Percentiles rank a stretch among this genome's conserved stretches.
Conservation (phyloP, 2,329 filamentous ascomycete species). For the Aspergillus quadrilineatus region DNA sequence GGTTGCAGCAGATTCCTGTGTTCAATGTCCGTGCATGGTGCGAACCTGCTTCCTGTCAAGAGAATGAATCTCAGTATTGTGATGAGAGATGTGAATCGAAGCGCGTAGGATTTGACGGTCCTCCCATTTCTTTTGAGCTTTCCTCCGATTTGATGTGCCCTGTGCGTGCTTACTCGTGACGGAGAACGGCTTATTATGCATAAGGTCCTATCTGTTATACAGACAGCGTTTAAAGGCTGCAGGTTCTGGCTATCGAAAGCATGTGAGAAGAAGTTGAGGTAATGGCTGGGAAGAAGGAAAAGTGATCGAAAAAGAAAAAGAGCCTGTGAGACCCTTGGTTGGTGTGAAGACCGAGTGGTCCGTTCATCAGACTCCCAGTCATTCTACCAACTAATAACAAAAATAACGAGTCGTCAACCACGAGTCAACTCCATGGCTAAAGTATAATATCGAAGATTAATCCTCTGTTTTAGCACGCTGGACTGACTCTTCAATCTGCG, state of each 20-base stretch:
- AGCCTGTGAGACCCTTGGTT: not conserved
- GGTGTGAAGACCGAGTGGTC: not conserved
- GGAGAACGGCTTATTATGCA: not conserved
- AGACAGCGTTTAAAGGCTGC: not conserved
- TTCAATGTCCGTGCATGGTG: slow-evolving; percentile 15
- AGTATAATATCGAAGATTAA: not conserved
- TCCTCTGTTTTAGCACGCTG: not conserved
- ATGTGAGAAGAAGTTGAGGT: slow-evolving; percentile 7
- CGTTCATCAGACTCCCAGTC: not conserved
- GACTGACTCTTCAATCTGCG: not conserved
- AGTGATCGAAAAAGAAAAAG: not conserved
- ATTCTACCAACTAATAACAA: not conserved
- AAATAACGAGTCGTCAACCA: not conserved
- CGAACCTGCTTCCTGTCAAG: slow-evolving; percentile 6
- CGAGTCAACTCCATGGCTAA: not conserved
- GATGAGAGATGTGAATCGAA: slow-evolving; percentile 8
- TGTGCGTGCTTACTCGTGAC: not conserved
- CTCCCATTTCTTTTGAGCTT: not conserved
- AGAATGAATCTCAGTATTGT: slow-evolving; percentile 2
- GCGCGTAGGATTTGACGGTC: not conserved
- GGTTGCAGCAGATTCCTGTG: slow-evolving; percentile 16
- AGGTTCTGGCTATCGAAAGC: not conserved
- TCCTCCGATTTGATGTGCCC: not conserved
- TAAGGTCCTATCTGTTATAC: not conserved
- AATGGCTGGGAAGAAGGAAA: not conserved